Evolutionary conservation across 257 asterid species (phyloP).

Genomic region (Lantana camara): DNA sequence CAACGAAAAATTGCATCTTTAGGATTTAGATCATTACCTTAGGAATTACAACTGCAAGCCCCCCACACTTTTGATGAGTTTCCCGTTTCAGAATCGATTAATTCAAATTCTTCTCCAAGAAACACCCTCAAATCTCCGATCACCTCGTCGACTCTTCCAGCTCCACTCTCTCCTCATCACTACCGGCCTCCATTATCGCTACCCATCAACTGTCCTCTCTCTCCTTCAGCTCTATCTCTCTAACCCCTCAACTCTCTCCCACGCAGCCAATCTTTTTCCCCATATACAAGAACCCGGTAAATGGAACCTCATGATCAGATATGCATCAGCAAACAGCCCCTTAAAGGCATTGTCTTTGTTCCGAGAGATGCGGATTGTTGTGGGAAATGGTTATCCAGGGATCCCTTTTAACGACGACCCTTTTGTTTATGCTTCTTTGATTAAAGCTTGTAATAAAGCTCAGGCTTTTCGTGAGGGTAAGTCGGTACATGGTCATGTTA

Average conservation of each 20-base stretch:
- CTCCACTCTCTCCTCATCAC: conserved; percentile 44
- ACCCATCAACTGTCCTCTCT: conserved; percentile 34
- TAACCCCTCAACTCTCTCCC: conserved; percentile 32
- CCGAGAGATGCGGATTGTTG: conserved; percentile 30
- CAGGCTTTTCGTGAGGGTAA: conserved; percentile 46
- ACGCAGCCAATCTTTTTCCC: conserved; percentile 32
- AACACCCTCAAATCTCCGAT: conserved; percentile 24
- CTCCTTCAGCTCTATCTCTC: conserved; percentile 36
- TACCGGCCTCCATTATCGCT: conserved; percentile 40
- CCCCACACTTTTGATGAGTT: conserved; percentile 23
- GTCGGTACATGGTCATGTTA: conserved; percentile 46
- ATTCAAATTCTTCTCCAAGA: conserved; percentile 33
- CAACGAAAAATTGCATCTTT: too few relatives aligned
- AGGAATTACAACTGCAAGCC: too few relatives aligned
- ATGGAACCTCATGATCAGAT: conserved; percentile 47
- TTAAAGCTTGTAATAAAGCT: conserved; percentile 50
- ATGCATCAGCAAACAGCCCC: conserved; percentile 43
- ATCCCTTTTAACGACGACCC: conserved; percentile 34
- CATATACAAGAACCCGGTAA: conserved; percentile 35
- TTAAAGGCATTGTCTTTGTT: conserved; percentile 44
- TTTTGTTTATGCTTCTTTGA: conserved; percentile 51
- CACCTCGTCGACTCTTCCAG: conserved; percentile 32
- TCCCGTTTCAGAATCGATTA: conserved; percentile 31
- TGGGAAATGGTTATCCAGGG: not conserved
- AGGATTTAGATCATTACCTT: too few relatives aligned